These are phyloP conservation scores for Trichoderma semiorbis DNA, from an alignment of 2,329 filamentous ascomycete genomes.

Conservation along the genomic window DNA sequence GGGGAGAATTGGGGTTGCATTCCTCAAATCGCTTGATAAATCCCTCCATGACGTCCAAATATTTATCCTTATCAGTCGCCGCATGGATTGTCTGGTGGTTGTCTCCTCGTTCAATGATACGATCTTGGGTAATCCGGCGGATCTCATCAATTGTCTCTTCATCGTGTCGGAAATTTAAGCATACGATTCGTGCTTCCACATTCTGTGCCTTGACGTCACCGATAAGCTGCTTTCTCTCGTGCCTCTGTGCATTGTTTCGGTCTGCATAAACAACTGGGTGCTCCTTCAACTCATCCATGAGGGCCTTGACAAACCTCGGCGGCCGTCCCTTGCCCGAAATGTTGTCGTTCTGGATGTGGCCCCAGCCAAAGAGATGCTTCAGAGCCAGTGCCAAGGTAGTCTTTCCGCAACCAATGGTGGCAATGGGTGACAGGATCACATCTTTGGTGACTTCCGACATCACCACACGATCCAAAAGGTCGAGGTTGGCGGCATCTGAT, in stretches of 20 bases:
- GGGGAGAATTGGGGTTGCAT: constrained; percentile 60
- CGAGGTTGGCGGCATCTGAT: constrained; percentile 78
- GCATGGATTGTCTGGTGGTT: constrained; percentile 98
- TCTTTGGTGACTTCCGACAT: constrained; percentile 59
- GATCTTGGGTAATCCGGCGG: constrained; percentile 67
- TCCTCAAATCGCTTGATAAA: constrained; percentile 86
- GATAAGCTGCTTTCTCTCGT: constrained; percentile 85
- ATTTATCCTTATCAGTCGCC: constrained; percentile 67
- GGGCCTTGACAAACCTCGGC: constrained; percentile 69
- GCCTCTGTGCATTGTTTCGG: constrained; percentile 86
- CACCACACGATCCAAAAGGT: constrained; percentile 47
- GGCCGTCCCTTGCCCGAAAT: constrained; percentile 77
- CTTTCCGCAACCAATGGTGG: constrained; percentile 94
- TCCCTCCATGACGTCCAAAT: constrained; percentile 89
- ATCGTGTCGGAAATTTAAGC: constrained; percentile 84
- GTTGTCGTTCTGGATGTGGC: constrained; percentile 95
- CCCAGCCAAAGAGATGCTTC: constrained; percentile 81
- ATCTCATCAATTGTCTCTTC: constrained; percentile 71
- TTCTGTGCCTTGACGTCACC: constrained; percentile 66
- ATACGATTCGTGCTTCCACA: constrained; percentile 68
- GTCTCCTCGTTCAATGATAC: constrained; percentile 82
- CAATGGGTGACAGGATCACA: constrained; percentile 82
- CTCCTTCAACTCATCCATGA: constrained; percentile 61
- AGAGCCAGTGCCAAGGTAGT: constrained; percentile 86
- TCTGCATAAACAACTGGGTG: constrained; percentile 81